A percentile compares a stretch with the other conserved stretches of the same genome.
Evolutionary conservation across 2,329 filamentous ascomycete genomes (phyloP).

Genomic region (Aspergillus sp.): DNA sequence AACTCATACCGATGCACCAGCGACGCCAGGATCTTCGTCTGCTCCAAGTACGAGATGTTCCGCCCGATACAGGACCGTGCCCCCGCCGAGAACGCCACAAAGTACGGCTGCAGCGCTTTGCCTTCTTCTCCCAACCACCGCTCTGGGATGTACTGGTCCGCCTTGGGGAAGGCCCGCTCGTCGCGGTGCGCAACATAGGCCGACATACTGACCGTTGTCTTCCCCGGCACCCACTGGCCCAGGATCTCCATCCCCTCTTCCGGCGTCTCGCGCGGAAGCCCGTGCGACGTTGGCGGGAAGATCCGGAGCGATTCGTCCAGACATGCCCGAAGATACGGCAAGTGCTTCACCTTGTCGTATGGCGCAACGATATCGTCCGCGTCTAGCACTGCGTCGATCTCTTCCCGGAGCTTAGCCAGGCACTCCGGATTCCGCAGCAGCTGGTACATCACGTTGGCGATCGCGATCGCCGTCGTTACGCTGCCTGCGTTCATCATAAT

Average conservation of each 20-base stretch:
- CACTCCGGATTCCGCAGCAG: slow-evolving; percentile 52
- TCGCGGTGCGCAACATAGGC: slow-evolving; percentile 43
- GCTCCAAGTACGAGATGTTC: slow-evolving; percentile 50
- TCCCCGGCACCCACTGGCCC: slow-evolving; percentile 50
- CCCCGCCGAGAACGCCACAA: slow-evolving; percentile 46
- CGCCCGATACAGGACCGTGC: slow-evolving; percentile 46
- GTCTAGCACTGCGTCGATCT: slow-evolving; percentile 51
- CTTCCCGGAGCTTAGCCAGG: slow-evolving; percentile 46
- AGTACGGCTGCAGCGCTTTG: slow-evolving; percentile 42
- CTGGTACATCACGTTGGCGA: slow-evolving; percentile 57
- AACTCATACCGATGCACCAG: slow-evolving; percentile 36
- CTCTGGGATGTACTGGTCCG: slow-evolving; percentile 45
- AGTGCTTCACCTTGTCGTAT: slow-evolving; percentile 54
- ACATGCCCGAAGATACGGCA: slow-evolving; percentile 56
- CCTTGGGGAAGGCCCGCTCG: slow-evolving; percentile 39
- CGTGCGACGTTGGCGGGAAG: slow-evolving; percentile 47
- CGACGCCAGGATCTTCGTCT: slow-evolving; percentile 52
- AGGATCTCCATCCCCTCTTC: slow-evolving; percentile 47
- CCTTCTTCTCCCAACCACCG: slow-evolving; percentile 47
- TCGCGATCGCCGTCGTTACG: slow-evolving; percentile 56
- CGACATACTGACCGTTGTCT: slow-evolving; percentile 50
- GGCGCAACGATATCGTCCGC: slow-evolving; percentile 48
- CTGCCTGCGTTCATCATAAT: slow-evolving; percentile 52
- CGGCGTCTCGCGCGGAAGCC: slow-evolving; percentile 50
- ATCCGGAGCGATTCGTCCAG: slow-evolving; percentile 55